Percentiles rank a stretch among this genome's conserved stretches.
Evolutionary conservation across 305 asterid genomes (phyloP).

Genomic region (Ilex paraguariensis): DNA sequence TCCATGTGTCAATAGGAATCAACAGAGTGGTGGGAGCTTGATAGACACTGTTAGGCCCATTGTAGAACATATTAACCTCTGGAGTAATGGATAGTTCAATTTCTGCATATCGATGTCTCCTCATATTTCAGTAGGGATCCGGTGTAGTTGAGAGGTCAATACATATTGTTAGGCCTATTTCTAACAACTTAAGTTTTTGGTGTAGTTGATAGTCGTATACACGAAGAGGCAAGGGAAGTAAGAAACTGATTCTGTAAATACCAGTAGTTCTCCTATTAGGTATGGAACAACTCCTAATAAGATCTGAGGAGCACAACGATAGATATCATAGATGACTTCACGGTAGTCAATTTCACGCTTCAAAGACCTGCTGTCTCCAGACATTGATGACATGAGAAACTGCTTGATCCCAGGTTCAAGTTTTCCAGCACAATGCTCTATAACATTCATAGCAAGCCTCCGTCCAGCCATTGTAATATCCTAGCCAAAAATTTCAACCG

Average conservation of each 20-base stretch:
- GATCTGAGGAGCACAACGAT: constrained; percentile 78
- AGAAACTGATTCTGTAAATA: constrained; percentile 31
- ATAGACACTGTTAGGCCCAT: too few relatives aligned
- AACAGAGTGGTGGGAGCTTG: too few relatives aligned
- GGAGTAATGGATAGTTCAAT: too few relatives aligned
- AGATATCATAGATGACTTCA: constrained; percentile 75
- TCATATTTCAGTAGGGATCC: too few relatives aligned
- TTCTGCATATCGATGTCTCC: too few relatives aligned
- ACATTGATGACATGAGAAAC: constrained; percentile 79
- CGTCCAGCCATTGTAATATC: constrained; percentile 66
- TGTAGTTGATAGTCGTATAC: too few relatives aligned
- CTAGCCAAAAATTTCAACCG: constrained; percentile 35
- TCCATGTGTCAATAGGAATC: too few relatives aligned
- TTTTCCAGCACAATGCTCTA: constrained; percentile 73
- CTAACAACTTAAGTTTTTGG: too few relatives aligned
- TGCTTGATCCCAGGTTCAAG: constrained; percentile 86
- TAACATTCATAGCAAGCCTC: constrained; percentile 83
- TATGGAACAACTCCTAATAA: constrained; percentile 89
- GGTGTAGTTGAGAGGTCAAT: too few relatives aligned
- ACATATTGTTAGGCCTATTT: too few relatives aligned
- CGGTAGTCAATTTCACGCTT: constrained; percentile 62
- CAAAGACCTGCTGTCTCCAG: constrained; percentile 62
- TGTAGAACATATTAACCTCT: too few relatives aligned
- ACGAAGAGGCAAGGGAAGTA: constrained; percentile 3
- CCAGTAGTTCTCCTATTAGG: constrained; percentile 96